Base-by-base conservation (phyloP, 1,284 basidiomycete genomes). In the Apiotrichum porosum region DNA sequence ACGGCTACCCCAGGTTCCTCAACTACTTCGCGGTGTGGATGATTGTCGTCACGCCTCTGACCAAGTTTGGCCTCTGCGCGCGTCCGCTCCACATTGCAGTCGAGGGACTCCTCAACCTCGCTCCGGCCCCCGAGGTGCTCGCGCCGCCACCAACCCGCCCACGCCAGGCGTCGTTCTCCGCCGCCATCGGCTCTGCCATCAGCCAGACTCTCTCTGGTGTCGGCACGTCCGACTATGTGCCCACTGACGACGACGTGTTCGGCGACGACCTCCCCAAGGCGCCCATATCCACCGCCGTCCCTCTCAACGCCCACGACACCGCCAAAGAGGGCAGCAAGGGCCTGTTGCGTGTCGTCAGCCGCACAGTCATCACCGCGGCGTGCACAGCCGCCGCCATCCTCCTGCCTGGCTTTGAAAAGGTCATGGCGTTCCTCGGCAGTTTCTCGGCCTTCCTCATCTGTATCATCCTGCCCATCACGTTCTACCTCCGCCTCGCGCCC, bases 401-500 rank as follows among this genome's bases (percentile, higher is more conserved):
- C 18, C 50, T 73, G 19, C 70, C 72, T 12, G 68, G 66, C 9
- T 73, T 71, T 81, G 58, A 85, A 56, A 80, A 83, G 19, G 80
- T 92, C 66, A 93, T 97, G 88, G 86, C 86, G 13, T 89, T 93
- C 68, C 76, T 94, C 31, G 91, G 92, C 4, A 84, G 84, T 26
- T 92, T 91, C 69, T 82, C 85, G 31, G 85, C 89, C 0, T 93
- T 93, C 66, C 74, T 86, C 57, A 81, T 91, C 28, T 88, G 85
- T 59, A 82, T 89, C 37, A 85, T 91, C 60, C 82, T 87, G 1
- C 88, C 88, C 3, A 54, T 73, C 23, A 44, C 58, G 18, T 73
- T 73, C 51, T 68, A 69, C 44, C 58, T 69, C 19, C 61, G 61
- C 32, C 58, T 72, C 6, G 58, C 56, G 9, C 65, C 68, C 8